phyloP scores from a whole-genome alignment of 345 rosid species.

The Corchorus olitorius region DNA sequence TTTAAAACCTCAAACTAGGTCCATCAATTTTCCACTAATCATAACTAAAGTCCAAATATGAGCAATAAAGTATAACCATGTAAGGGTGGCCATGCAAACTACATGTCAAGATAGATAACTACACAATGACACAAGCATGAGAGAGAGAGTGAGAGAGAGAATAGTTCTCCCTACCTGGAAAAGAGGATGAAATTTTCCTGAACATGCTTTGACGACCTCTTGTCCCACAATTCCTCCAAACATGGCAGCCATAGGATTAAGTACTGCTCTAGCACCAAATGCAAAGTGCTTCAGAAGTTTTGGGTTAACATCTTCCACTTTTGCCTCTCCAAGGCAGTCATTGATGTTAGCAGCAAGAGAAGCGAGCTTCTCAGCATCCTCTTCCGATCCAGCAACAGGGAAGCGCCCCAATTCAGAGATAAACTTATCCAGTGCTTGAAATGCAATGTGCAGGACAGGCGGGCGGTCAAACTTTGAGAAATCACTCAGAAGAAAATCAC shows the following conservation, averaged over 20 bases:
- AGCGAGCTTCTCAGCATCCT: conserved; percentile 81
- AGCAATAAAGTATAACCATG: neutral
- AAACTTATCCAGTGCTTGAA: conserved; percentile 91
- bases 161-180: conserved; percentile 57
- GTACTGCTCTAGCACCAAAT: conserved; percentile 91
- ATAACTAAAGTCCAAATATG: neutral
- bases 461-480: conserved; percentile 90
- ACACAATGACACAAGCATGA: neutral
- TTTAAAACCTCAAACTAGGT: neutral
- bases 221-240: conserved; percentile 99
- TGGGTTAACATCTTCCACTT: conserved; percentile 68
- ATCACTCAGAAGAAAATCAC: conserved; percentile 90
- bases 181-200: conserved; percentile 97
- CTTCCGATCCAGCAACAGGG: conserved; percentile 89
- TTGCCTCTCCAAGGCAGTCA: conserved; percentile 67
- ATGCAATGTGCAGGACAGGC: conserved; percentile 87
- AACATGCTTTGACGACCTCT: conserved; percentile 96
- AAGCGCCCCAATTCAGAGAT: conserved; percentile 60
- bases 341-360: conserved; percentile 61
- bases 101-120: neutral
- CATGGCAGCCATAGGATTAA: conserved; percentile 99
- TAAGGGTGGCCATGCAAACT: neutral
- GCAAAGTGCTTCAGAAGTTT: conserved; percentile 85
- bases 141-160: neutral
- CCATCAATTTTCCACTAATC: neutral